Percentiles rank a stretch among this genome's conserved stretches.
Conservation (phyloP, 176 grass and related monocot species). For the Aegilops speltoides region DNA sequence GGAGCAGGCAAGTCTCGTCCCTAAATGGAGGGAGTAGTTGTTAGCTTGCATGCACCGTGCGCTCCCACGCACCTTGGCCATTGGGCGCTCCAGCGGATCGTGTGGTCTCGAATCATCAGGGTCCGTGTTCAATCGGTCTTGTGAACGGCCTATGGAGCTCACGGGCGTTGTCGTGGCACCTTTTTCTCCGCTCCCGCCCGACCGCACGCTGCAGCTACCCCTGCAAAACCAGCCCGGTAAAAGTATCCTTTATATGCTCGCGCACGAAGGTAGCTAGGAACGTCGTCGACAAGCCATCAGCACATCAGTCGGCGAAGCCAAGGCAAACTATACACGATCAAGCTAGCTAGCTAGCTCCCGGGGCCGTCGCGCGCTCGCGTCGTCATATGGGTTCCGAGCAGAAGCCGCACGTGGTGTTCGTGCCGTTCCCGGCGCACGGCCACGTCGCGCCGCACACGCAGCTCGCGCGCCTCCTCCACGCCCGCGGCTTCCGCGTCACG, state of each 20-base stretch:
- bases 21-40: too few relatives aligned
- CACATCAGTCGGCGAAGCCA: too few relatives aligned
- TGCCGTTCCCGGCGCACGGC: constrained; percentile 22
- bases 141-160: neutral
- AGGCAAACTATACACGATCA: too few relatives aligned
- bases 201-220: neutral
- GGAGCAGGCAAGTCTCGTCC: too few relatives aligned
- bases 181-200: neutral
- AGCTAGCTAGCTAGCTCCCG: neutral
- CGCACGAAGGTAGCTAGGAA: neutral
- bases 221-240: too few relatives aligned
- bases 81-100: too few relatives aligned
- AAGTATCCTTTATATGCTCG: neutral
- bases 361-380: neutral
- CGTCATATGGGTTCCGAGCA: neutral
- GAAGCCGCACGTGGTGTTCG: constrained; percentile 1
- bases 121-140: neutral
- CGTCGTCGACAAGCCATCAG: too few relatives aligned
- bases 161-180: neutral
- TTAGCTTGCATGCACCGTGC: too few relatives aligned
- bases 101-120: too few relatives aligned
- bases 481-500: constrained; percentile 15
- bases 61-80: too few relatives aligned
- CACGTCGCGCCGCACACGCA: neutral
- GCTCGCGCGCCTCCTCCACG: constrained; percentile 3